Conservation (phyloP, 2,329 filamentous ascomycete genomes). For the Neofusicoccum ribis region DNA sequence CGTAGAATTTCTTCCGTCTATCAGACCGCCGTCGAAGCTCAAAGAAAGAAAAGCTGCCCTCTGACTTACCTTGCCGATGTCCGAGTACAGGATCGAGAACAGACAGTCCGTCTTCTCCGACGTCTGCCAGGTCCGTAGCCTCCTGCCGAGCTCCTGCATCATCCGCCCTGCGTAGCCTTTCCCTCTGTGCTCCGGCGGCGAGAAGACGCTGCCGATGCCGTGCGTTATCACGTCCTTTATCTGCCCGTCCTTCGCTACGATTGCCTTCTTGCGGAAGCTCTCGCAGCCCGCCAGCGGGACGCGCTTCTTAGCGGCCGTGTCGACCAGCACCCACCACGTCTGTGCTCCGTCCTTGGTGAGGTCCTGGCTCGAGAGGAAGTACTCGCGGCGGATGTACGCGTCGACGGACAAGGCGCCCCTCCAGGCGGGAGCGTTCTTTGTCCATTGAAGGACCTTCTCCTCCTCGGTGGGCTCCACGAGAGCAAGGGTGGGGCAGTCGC, state of each 20-base stretch:
- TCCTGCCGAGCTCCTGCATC: conserved; percentile 64
- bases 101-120: conserved; percentile 47
- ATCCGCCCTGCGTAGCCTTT: conserved; percentile 74
- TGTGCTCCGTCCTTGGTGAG: conserved; percentile 57
- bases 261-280: conserved; percentile 51
- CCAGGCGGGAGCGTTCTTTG: conserved; percentile 59
- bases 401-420: conserved; percentile 55
- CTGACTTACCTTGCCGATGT: conserved; percentile 56
- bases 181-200: conserved; percentile 64
- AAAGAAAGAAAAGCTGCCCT: conserved; percentile 10
- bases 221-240: conserved; percentile 69
- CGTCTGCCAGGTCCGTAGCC: conserved; percentile 55
- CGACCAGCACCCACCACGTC: conserved; percentile 61
- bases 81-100: conserved; percentile 70
- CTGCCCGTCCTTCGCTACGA: conserved; percentile 46
- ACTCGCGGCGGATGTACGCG: conserved; percentile 60
- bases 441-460: conserved; percentile 55
- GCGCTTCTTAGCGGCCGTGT: conserved; percentile 41
- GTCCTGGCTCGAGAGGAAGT: conserved; percentile 51
- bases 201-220: conserved; percentile 81
- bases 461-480: conserved; percentile 56
- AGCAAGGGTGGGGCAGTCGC: conserved; percentile 52
- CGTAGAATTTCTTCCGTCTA: conserved; percentile 62
- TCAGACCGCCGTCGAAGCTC: not conserved
- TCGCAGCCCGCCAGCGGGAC: conserved; percentile 61